Base-by-base conservation (phyloP, 352 stramenopile genomes). In the Pythium insidiosum region DNA sequence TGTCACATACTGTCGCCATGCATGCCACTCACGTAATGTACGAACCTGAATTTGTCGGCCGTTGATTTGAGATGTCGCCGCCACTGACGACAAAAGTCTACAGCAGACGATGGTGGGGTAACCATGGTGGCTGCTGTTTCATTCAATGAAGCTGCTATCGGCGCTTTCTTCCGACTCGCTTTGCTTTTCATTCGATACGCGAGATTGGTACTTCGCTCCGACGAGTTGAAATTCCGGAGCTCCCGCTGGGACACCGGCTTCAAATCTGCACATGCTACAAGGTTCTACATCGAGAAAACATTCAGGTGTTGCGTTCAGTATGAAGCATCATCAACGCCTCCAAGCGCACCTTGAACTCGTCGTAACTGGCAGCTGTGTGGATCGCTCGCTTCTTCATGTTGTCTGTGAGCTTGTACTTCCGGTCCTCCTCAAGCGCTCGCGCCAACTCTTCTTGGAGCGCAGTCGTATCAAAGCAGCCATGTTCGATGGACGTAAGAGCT, bases 361-460 rank as follows among this genome's bases (percentile, higher is more conserved):
- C 77, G 54, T 92, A 94, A 63, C 57, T 91, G 5, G 63, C 55
- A 2, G 82, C 79, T 0, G 77, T 89, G 52, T 90, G 79, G 51
- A 92, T 94, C 37, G 82, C 82, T 4, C 79, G 82, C 53, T 94
- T 94, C 59, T 94, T 94, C 72, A 88, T 87, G 35, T 50, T 73
- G 58, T 94, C 82, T 0, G 82, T 94, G 29, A 81, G 63, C 47
- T 87, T 88, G 58, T 94, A 94, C 19, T 85, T 44, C 33, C 82
- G 76, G 33, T 92, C 79, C 16, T 88, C 77, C 39, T 94, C 77
- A 2, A 94, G 62, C 31, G 82, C 74, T 41, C 71, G 59, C 0
- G 62, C 65, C 24, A 94, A 42, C 49, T 94, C 79, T 34, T 82
- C 50, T 50, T 94, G 71, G 39, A 94, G 56, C 30, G 69, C 69